phyloP scores from a whole-genome alignment of 768 basidiomycete species.

The Hemileccinum rubropunctum region DNA sequence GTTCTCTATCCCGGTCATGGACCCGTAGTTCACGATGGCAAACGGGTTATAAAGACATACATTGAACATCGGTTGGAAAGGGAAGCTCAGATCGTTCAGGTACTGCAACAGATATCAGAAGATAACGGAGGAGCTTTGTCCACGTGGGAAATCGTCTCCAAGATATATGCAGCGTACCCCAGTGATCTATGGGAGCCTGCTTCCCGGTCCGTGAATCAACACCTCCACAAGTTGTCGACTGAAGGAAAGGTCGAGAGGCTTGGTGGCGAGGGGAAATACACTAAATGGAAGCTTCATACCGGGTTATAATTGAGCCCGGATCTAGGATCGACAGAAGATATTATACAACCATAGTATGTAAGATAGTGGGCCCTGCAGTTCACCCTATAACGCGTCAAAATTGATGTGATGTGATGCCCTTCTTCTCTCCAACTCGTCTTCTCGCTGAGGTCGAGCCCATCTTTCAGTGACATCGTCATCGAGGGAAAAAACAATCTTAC shows the following conservation, averaged over 20 bases:
- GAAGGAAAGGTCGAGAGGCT: conserved; percentile 57
- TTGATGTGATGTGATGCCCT: conserved; percentile 94
- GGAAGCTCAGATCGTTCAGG: conserved; percentile 70
- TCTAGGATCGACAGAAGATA: not conserved
- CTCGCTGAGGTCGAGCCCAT: conserved; percentile 51
- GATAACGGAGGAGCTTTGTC: conserved; percentile 41
- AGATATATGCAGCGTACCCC: conserved; percentile 72
- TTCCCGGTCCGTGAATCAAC: conserved; percentile 62
- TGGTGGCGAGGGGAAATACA: conserved; percentile 51
- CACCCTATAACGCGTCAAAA: conserved; percentile 79
- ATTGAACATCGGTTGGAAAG: conserved; percentile 78
- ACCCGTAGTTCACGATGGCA: conserved; percentile 64
- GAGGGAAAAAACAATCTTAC: conserved; percentile 39
- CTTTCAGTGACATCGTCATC: conserved; percentile 3
- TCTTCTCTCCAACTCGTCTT: conserved; percentile 90
- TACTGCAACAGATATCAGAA: conserved; percentile 39
- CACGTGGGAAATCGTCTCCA: conserved; percentile 61
- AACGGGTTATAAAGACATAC: conserved; percentile 62
- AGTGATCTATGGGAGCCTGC: conserved; percentile 70
- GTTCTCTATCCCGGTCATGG: conserved; percentile 90
- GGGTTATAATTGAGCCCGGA: conserved; percentile 1
- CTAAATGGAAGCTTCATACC: conserved; percentile 42
- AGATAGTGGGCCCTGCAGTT: conserved; percentile 4
- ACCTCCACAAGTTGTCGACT: conserved; percentile 66
- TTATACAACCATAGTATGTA: conserved; percentile 16